A percentile compares a stretch with the other conserved stretches of the same genome.
phyloP scores from a whole-genome alignment of 768 basidiomycete species.

The Boletus fagicola region DNA sequence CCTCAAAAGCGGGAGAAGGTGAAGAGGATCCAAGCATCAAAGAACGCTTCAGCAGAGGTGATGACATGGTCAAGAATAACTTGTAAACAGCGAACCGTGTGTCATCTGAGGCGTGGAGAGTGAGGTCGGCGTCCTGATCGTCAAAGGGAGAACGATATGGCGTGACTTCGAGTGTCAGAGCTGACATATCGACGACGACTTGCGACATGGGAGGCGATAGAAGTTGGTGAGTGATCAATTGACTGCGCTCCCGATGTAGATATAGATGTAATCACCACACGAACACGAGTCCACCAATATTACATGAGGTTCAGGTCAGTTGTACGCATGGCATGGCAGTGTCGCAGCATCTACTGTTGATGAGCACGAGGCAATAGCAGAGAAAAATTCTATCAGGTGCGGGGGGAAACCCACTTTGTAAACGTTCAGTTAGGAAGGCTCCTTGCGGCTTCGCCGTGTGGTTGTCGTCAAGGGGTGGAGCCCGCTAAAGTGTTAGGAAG shows the following conservation, averaged over 20 bases:
- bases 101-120: conserved; percentile 42
- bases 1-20: conserved; percentile 29
- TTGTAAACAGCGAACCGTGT: conserved; percentile 45
- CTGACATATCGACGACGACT: conserved; percentile 23
- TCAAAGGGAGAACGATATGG: conserved; percentile 38
- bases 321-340: conserved; percentile 26
- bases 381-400: conserved; percentile 4
- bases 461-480: conserved; percentile 3
- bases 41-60: conserved; percentile 38
- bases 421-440: conserved; percentile 17
- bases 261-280: conserved; percentile 31
- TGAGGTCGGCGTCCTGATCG: conserved; percentile 40
- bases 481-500: background rate
- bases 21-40: conserved; percentile 28
- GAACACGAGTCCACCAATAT: conserved; percentile 13
- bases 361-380: conserved; percentile 25
- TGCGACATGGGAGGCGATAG: conserved; percentile 28
- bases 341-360: conserved; percentile 17
- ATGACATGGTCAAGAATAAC: conserved; percentile 41
- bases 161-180: conserved; percentile 29
- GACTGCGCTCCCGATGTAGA: conserved; percentile 24
- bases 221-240: conserved; percentile 16
- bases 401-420: background rate
- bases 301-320: conserved; percentile 33
- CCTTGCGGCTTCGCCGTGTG: conserved; percentile 16